Conservation (phyloP, 139 green algal genomes). For the Chlorella sp. region DNA sequence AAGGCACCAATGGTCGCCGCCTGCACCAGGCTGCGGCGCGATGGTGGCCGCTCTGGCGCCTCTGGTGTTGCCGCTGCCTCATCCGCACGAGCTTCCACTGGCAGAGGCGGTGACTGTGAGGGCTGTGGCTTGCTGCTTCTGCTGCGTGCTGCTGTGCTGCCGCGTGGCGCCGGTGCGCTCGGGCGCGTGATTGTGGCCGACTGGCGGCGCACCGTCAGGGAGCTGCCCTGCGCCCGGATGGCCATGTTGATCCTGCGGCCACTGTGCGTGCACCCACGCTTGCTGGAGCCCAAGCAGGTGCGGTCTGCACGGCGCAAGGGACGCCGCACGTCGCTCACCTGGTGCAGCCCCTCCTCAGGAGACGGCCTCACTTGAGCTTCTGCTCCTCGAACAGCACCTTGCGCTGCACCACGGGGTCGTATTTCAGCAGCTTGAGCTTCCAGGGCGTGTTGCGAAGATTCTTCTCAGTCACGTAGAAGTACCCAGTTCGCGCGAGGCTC, state of each 20-base stretch:
- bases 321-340: not conserved
- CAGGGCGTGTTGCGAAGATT: slow-evolving; percentile 72
- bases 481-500: slow-evolving; percentile 60
- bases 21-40: too few species aligned
- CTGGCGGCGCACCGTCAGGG: too few species aligned
- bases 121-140: too few species aligned
- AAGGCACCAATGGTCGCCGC: too few species aligned
- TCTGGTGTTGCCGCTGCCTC: too few species aligned
- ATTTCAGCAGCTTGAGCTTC: slow-evolving; percentile 83
- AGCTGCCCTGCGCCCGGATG: too few species aligned
- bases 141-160: too few species aligned
- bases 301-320: not conserved
- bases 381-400: slow-evolving; percentile 82
- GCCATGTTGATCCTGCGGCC: not conserved
- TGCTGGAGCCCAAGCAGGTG: not conserved
- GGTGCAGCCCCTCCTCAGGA: not conserved
- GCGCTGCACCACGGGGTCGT: slow-evolving; percentile 65
- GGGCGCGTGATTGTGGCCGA: not conserved
- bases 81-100: too few species aligned
- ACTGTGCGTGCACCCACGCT: too few species aligned
- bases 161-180: too few species aligned
- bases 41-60: too few species aligned
- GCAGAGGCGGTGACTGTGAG: too few species aligned
- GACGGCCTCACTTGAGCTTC: slow-evolving; percentile 62
- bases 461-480: slow-evolving; percentile 73